Base-by-base conservation (phyloP, 2,329 filamentous ascomycete genomes). In the Coniochaeta pulveracea region DNA sequence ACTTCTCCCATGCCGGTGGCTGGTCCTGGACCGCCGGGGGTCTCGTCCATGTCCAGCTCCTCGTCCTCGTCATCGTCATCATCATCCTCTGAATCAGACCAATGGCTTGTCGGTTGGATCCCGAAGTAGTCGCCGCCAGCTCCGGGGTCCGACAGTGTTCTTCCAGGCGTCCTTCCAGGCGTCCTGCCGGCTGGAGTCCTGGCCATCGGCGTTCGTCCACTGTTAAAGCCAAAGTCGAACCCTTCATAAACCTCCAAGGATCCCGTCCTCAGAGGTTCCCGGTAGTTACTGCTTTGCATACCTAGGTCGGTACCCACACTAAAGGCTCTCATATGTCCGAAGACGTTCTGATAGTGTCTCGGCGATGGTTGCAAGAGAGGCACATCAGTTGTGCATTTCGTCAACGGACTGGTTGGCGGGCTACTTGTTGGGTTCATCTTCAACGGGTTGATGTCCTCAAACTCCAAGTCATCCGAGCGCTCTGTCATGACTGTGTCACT, bases 161-260 rank as follows among this genome's bases (percentile, higher is more conserved):
- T 23, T 8, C 21, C 21, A n/a, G 8, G n/a, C 11, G 18, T 31
- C 18, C 28, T 19, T 7, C 18, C 28, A 31, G 28, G n/a, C n/a
- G 28, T 14, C 5, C 10, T 31, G 28, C 18, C 11, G 22, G n/a
- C 21, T 18, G 26, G 10, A 16, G 28, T 31, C 10, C 27, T 3
- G 10, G n/a, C n/a, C n/a, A n/a, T n/a, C n/a, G n/a, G 16, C 16
- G 27, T 30, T 14, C 6, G 28, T 11, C 5, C n/a, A 19, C 22
- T 31, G 28, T 31, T 19, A 19, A 31, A 31, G 10, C 28, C 28
- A 19, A 31, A 31, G 8, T 31, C 28, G 28, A 31, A 31, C 19
- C 28, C 28, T 3, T 31, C 28, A 19, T 31, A 21, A 3, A 31
- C 16, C 28, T 31, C 28, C 6, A 31, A 10, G 10, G 28, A 31